Percentiles rank a stretch among this genome's conserved stretches.
Conservation (phyloP, 768 basidiomycete species). For the Trametes gibbosa region DNA sequence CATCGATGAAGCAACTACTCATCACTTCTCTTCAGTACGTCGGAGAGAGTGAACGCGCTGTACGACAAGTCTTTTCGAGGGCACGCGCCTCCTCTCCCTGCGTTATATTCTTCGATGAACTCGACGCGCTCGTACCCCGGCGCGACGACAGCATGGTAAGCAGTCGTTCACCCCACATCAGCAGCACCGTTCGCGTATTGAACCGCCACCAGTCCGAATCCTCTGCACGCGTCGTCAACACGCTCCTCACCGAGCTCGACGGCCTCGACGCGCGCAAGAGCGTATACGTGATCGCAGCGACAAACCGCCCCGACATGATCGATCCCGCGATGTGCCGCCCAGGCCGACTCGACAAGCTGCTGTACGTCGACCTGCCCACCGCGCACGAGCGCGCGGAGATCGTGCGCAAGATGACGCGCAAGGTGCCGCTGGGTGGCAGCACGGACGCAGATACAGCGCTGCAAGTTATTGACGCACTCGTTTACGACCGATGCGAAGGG, state of each 20-base stretch:
- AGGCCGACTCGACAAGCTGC: slow-evolving; percentile 87
- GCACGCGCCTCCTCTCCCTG: slow-evolving; percentile 93
- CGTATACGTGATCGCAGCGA: slow-evolving; percentile 93
- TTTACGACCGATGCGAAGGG: slow-evolving; percentile 69
- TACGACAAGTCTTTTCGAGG: slow-evolving; percentile 90
- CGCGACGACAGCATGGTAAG: slow-evolving; percentile 85
- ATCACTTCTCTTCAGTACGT: slow-evolving; percentile 63
- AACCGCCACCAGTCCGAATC: slow-evolving; percentile 72
- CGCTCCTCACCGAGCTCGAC: slow-evolving; percentile 90
- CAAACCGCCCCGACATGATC: slow-evolving; percentile 95
- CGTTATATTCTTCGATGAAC: slow-evolving; percentile 93
- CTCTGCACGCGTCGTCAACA: slow-evolving; percentile 91
- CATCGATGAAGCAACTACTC: neutral
- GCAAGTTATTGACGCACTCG: slow-evolving; percentile 41
- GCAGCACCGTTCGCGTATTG: too few relatives aligned
- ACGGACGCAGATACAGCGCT: slow-evolving; percentile 9
- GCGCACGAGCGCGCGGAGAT: slow-evolving; percentile 80
- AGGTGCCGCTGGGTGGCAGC: slow-evolving; percentile 59
- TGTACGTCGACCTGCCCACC: slow-evolving; percentile 87
- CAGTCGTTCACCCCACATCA: too few relatives aligned
- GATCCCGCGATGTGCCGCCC: slow-evolving; percentile 99
- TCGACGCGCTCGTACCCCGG: slow-evolving; percentile 88
- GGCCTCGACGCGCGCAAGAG: slow-evolving; percentile 83
- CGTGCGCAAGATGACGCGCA: slow-evolving; percentile 66
- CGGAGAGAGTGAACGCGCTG: slow-evolving; percentile 94